Evolutionary conservation across 2,329 filamentous ascomycete genomes (phyloP).

Genomic region (Sphaerulina vaccinii): DNA sequence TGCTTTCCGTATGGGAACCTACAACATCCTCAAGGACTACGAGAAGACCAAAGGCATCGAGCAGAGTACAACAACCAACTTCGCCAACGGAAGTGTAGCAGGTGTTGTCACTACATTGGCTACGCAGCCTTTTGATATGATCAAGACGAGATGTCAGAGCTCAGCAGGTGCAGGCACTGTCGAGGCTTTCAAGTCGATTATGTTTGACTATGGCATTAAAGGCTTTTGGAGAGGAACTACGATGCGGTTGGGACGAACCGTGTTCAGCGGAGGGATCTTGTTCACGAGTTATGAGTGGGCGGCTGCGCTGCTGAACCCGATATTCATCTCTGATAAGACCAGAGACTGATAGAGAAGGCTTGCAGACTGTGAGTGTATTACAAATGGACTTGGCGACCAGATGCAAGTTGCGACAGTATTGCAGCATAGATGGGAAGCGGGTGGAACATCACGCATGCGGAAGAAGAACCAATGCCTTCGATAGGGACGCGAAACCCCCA

Average conservation of each 20-base stretch:
- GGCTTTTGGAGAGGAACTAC: slow-evolving; percentile 68
- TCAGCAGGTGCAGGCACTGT: slow-evolving; percentile 57
- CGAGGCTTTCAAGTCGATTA: slow-evolving; percentile 56
- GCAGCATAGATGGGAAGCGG: too few species aligned
- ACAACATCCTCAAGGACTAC: slow-evolving; percentile 63
- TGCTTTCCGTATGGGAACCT: slow-evolving; percentile 61
- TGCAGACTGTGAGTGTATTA: slow-evolving; percentile 15
- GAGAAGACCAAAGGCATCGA: slow-evolving; percentile 49
- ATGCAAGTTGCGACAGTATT: neutral
- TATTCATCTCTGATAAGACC: slow-evolving; percentile 18
- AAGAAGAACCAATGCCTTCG: too few species aligned
- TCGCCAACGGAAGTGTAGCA: slow-evolving; percentile 61
- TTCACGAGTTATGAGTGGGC: slow-evolving; percentile 64
- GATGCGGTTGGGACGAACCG: slow-evolving; percentile 63
- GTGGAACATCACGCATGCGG: too few species aligned
- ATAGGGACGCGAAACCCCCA: too few species aligned
- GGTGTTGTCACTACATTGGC: slow-evolving; percentile 60
- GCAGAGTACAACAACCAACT: slow-evolving; percentile 56
- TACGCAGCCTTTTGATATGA: slow-evolving; percentile 62
- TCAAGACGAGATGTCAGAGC: slow-evolving; percentile 64
- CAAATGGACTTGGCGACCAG: neutral
- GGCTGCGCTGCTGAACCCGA: slow-evolving; percentile 48
- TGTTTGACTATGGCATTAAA: slow-evolving; percentile 57
- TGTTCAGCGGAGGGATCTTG: slow-evolving; percentile 66
- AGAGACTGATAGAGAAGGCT: too few species aligned